Evolutionary conservation across 805 yeast species (phyloP), one percentile per base, ranked within the genome.

Genomic region (Starmerella bacillaris): DNA sequence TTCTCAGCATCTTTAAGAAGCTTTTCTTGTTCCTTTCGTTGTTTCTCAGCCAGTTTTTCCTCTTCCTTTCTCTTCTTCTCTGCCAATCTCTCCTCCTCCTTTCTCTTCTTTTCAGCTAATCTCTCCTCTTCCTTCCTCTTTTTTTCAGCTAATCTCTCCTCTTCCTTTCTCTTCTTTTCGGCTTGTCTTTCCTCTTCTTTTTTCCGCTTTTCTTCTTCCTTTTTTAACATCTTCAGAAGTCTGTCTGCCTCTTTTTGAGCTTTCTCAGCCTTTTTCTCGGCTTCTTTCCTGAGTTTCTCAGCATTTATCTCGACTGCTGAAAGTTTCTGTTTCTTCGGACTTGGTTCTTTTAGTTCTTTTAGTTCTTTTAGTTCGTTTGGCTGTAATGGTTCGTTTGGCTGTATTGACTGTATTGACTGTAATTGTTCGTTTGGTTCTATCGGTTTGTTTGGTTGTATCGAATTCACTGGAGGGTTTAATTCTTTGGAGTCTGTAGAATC

Each of bases 141-240:
- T 31, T 39, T 38, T 35, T 40, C 45, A 9, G 30, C 36, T 20
- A 36, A 29, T 21, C 37, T 18, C 18, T 35, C 39, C 8, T 28
- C 34, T 17, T 39, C 42, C 27, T 40, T 37, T 15, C 39, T 31
- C 30, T 27, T 36, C 20, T 37, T 33, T 35, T 40, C 46, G n/a
- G 33, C 39, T 20, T 26, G 35, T 21, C 38, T 37, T 19, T 42
- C 44, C n/a, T 18, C 38, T 15, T 41, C 43, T 35, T 41, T 42
- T 18, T 40, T 44, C 30, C 37, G 42, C 21, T 35, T 36, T 30
- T 50, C 50, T 19, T 39, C 43, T 18, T 28, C 33, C 31, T 35
- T 34, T 38, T 46, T 51, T 14, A 33, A 47, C 30, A 52, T 55
- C 34, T 44, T 48, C 19, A 24, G 32, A 18, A 31, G 35, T 24